Percentiles rank a stretch among this genome's conserved stretches.
Evolutionary conservation across 2,329 filamentous ascomycete species (phyloP).

Genomic region (Cryphonectria radicalis): DNA sequence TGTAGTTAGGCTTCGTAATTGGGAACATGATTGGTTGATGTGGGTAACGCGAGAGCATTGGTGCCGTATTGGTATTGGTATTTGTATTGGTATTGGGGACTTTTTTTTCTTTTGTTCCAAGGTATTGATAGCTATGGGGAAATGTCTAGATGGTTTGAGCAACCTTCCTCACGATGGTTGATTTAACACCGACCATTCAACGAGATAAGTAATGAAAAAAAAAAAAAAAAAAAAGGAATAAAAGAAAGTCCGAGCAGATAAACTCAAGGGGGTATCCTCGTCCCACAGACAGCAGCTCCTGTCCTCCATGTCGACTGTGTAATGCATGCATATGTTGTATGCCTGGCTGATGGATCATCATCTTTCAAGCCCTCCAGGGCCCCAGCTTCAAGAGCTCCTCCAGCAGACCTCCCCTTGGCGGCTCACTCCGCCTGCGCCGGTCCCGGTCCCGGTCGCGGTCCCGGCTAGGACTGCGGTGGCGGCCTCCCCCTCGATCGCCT

Average conservation of each 20-base stretch:
- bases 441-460: constrained; percentile 1
- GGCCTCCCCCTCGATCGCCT: neutral
- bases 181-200: neutral
- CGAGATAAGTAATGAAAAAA: too few species aligned
- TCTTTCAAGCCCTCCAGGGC: constrained; percentile 5
- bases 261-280: neutral
- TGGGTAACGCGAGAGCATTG: too few species aligned
- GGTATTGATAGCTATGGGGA: neutral
- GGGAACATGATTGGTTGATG: neutral
- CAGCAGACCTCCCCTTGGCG: neutral
- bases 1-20: neutral
- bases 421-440: constrained; percentile 5
- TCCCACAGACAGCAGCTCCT: neutral
- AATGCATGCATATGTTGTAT: neutral
- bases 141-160: neutral
- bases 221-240: neutral
- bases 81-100: neutral
- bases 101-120: neutral
- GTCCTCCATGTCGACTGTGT: neutral
- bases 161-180: neutral
- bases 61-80: neutral
- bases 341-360: neutral
- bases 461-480: constrained; percentile 4
- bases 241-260: neutral
- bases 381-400: constrained; percentile 11